Evolutionary conservation across 768 basidiomycete genomes (phyloP).

Genomic region (Ramaria sp.): DNA sequence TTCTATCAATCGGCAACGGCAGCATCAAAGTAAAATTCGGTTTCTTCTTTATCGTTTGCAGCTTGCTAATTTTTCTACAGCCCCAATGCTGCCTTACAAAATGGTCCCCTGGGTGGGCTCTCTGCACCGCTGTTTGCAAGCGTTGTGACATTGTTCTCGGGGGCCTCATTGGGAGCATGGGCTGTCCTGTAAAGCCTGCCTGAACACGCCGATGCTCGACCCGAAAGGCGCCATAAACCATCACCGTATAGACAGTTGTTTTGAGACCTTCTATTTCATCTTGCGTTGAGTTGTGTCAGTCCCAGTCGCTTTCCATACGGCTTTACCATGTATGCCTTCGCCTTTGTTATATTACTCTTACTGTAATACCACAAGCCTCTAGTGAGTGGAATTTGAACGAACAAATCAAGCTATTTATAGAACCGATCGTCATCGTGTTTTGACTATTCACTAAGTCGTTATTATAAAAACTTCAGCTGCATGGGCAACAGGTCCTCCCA

Average conservation of each 20-base stretch:
- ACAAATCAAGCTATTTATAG: too few relatives aligned
- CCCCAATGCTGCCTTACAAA: neutral
- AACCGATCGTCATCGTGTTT: too few relatives aligned
- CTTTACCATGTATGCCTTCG: too few relatives aligned
- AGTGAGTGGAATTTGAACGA: too few relatives aligned
- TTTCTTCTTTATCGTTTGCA: neutral
- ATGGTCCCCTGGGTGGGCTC: neutral
- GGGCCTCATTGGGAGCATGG: neutral
- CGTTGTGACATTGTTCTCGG: neutral
- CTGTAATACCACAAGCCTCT: too few relatives aligned
- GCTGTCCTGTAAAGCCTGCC: neutral
- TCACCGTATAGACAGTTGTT: too few relatives aligned
- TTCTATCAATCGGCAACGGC: conserved; percentile 36
- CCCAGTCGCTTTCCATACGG: too few relatives aligned
- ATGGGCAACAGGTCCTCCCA: neutral
- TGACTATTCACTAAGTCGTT: too few relatives aligned
- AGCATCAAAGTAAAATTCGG: neutral
- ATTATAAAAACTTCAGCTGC: neutral
- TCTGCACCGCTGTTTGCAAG: neutral
- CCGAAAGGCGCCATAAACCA: too few relatives aligned
- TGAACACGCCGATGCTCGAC: neutral
- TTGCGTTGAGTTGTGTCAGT: too few relatives aligned
- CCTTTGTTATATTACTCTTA: too few relatives aligned
- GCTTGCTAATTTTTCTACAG: neutral
- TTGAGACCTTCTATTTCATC: too few relatives aligned